Conservation (phyloP, 352 stramenopile species). For the Globisporangium cylindrosporum region DNA sequence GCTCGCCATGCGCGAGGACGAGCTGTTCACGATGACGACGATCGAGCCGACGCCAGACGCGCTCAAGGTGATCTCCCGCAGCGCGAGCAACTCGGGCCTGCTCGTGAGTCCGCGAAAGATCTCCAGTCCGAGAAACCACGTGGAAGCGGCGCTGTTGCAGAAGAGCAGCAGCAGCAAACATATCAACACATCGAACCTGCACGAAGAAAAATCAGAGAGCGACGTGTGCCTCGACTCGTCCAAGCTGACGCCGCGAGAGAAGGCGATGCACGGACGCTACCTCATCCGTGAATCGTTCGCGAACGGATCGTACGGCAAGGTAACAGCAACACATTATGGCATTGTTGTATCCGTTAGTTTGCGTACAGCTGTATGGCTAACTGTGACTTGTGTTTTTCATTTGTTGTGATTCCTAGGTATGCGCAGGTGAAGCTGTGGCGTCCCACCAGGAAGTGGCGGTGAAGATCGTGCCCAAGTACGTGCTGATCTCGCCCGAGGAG, state of each 20-base stretch:
- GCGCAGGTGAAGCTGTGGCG: constrained; percentile 41
- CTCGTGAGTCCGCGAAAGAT: constrained; percentile 15
- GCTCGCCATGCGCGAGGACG: constrained; percentile 5
- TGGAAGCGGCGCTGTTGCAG: constrained; percentile 1
- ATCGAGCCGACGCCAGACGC: constrained; percentile 14
- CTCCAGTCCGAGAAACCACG: constrained; percentile 11
- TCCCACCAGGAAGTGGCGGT: constrained; percentile 62
- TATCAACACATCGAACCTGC: constrained; percentile 1
- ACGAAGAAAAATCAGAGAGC: constrained; percentile 10
- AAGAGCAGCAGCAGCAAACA: constrained; percentile 6
- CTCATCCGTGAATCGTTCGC: constrained; percentile 74
- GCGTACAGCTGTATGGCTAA: constrained; percentile 11
- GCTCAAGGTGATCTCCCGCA: constrained; percentile 5
- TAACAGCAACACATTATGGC: constrained; percentile 10
- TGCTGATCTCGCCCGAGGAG: constrained; percentile 63
- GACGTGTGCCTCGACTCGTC: constrained; percentile 25
- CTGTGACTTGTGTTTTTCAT: not conserved
- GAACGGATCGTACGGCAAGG: constrained; percentile 64
- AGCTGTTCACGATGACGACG: constrained; percentile 11
- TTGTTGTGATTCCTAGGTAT: constrained; percentile 24
- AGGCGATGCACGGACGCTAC: constrained; percentile 68
- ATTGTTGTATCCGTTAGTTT: not conserved
- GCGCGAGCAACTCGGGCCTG: constrained; percentile 6
- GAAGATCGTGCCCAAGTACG: constrained; percentile 78
- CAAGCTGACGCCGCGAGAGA: constrained; percentile 53